phyloP scores from a whole-genome alignment of 192 early-diverging fungal species.

The Podila clonocystis region DNA sequence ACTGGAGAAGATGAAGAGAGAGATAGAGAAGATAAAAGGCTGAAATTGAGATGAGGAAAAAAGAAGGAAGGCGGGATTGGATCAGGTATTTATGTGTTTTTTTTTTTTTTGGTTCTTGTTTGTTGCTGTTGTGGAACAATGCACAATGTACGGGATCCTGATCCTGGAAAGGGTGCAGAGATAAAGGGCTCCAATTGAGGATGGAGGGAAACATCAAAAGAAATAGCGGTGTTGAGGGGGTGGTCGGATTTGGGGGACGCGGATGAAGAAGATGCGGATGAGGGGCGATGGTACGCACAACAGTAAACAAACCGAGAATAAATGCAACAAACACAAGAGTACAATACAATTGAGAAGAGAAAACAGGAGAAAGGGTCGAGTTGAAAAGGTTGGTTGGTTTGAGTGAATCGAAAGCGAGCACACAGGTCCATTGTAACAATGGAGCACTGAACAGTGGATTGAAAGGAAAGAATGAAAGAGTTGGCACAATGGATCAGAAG shows the following conservation, averaged over 20 bases:
- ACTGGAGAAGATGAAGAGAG: neutral
- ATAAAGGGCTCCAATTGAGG: neutral
- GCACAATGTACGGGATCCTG: neutral
- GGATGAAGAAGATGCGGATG: neutral
- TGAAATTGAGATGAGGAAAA: neutral
- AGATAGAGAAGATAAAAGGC: neutral
- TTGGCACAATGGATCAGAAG: too few relatives aligned
- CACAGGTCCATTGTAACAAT: too few relatives aligned
- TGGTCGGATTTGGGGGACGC: neutral
- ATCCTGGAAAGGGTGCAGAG: neutral
- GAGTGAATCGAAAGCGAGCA: too few relatives aligned
- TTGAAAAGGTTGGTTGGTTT: neutral
- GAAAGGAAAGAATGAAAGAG: too few relatives aligned
- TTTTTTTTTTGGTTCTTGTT: neutral
- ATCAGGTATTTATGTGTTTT: constrained; percentile 11
- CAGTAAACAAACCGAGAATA: too few relatives aligned
- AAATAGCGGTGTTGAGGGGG: neutral
- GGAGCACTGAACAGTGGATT: too few relatives aligned
- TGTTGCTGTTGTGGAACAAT: neutral
- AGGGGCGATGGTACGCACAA: neutral
- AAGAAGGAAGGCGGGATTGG: neutral
- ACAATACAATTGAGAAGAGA: neutral
- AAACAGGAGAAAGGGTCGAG: neutral
- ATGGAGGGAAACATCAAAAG: neutral
- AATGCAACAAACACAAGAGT: too few relatives aligned